Conservation (phyloP, 495 filamentous ascomycete species). For the Ascodesmis nigricans region DNA sequence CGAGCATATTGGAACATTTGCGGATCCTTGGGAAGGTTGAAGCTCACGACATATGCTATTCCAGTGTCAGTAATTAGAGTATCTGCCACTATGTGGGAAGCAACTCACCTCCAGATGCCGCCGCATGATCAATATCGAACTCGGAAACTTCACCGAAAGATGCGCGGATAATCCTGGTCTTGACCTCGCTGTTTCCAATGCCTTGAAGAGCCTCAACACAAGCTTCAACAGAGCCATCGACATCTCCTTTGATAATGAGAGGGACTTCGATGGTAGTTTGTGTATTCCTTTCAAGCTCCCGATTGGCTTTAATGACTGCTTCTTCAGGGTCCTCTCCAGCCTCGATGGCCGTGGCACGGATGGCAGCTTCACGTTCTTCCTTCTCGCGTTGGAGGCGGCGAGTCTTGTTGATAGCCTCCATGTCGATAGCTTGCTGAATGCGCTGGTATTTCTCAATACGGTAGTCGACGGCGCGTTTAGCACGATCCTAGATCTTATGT, state of each 20-base stretch:
- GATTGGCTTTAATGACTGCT: constrained; percentile 5
- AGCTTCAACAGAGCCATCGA: constrained; percentile 80
- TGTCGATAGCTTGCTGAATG: constrained; percentile 33
- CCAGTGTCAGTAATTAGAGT: constrained; percentile 1
- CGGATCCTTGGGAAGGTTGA: constrained; percentile 55
- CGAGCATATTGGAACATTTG: constrained; percentile 49
- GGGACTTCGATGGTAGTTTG: constrained; percentile 36
- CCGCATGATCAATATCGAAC: constrained; percentile 75
- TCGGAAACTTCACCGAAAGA: constrained; percentile 59
- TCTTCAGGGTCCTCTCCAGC: constrained; percentile 12
- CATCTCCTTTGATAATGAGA: constrained; percentile 82
- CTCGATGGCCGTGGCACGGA: constrained; percentile 20
- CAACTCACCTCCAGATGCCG: constrained; percentile 32
- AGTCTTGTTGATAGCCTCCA: constrained; percentile 51
- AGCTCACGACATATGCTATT: constrained; percentile 46
- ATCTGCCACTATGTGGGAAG: background rate
- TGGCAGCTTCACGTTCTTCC: constrained; percentile 26
- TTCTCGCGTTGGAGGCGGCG: constrained; percentile 31
- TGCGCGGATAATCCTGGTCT: constrained; percentile 50
- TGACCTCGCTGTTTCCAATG: constrained; percentile 66
- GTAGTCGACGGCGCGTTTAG: constrained; percentile 59
- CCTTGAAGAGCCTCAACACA: constrained; percentile 48
- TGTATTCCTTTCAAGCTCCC: constrained; percentile 7
- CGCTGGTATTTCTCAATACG: constrained; percentile 43
- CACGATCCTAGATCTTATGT: constrained; percentile 28